Percentiles rank a stretch among this genome's conserved stretches.
Evolutionary conservation across 1,284 basidiomycete species (phyloP).

Genomic region (Ceratobasidium sp.): DNA sequence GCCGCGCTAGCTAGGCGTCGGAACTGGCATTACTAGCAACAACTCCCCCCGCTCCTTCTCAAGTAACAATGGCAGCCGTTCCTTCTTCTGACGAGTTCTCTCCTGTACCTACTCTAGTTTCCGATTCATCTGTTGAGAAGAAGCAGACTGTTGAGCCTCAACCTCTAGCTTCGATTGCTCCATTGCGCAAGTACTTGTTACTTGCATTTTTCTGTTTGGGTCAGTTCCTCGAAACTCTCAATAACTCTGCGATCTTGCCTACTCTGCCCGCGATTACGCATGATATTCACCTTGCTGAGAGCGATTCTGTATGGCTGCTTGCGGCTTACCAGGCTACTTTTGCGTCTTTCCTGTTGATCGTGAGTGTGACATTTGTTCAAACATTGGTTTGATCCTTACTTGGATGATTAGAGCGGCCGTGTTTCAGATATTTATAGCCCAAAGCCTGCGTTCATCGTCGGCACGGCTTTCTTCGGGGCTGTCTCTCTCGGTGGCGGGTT

Average conservation of each 20-base stretch:
- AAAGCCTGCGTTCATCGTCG: constrained; percentile 41
- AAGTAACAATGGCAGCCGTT: constrained; percentile 13
- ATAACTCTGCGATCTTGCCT: constrained; percentile 65
- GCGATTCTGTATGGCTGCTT: constrained; percentile 44
- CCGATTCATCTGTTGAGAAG: background rate
- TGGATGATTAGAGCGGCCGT: constrained; percentile 25
- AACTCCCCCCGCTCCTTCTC: no score
- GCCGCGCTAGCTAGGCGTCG: background rate
- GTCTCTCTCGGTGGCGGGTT: constrained; percentile 28
- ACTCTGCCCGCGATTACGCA: constrained; percentile 60
- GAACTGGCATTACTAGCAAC: background rate
- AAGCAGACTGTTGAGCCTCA: constrained; percentile 8
- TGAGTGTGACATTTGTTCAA: background rate
- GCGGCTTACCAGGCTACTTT: constrained; percentile 36
- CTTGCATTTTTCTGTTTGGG: constrained; percentile 64
- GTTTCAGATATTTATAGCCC: constrained; percentile 46
- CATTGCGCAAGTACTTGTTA: constrained; percentile 55
- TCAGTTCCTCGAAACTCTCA: constrained; percentile 66
- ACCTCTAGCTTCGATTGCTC: constrained; percentile 4
- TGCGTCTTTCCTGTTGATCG: constrained; percentile 36
- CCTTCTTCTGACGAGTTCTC: constrained; percentile 29
- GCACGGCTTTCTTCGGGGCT: constrained; percentile 30
- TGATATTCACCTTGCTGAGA: constrained; percentile 49
- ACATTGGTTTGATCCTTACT: background rate
- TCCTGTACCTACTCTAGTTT: constrained; percentile 30